Conservation (phyloP, 176 grass and related monocot genomes). For the Rhipidocladum racemiflorum region DNA sequence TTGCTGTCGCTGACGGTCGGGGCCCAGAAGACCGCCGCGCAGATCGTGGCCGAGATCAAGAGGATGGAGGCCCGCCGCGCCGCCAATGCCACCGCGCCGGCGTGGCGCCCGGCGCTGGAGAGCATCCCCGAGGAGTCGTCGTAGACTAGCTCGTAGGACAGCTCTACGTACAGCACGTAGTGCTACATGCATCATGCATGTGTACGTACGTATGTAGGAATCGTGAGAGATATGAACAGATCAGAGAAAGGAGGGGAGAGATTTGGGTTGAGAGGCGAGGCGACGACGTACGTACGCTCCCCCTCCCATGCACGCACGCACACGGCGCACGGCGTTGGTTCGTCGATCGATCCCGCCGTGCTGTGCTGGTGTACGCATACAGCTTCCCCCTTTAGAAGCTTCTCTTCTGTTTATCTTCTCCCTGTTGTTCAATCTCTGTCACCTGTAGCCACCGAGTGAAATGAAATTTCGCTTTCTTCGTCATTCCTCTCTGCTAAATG, state of each 20-base stretch:
- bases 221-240: background rate
- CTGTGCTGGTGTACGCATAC: background rate
- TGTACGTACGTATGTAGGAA: background rate
- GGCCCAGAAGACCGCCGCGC: constrained; percentile 51
- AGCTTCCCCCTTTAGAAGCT: constrained; percentile 36
- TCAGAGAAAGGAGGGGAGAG: background rate
- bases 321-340: background rate
- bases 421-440: background rate
- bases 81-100: background rate
- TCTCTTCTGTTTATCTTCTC: background rate
- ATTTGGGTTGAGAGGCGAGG: constrained; percentile 51
- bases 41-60: constrained; percentile 69
- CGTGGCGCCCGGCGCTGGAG: constrained; percentile 60
- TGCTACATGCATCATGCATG: constrained; percentile 3
- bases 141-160: background rate
- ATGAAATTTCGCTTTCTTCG: background rate
- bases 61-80: constrained; percentile 51
- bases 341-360: background rate
- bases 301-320: constrained; percentile 33
- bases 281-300: constrained; percentile 17
- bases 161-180: background rate
- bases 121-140: constrained; percentile 71
- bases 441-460: background rate
- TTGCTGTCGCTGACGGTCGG: constrained; percentile 58
- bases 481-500: background rate